A percentile compares a stretch with the other conserved stretches of the same genome.
These are phyloP conservation scores for Drechslera avenae DNA, from an alignment of 2,329 filamentous ascomycete genomes.

Conservation along the genomic window DNA sequence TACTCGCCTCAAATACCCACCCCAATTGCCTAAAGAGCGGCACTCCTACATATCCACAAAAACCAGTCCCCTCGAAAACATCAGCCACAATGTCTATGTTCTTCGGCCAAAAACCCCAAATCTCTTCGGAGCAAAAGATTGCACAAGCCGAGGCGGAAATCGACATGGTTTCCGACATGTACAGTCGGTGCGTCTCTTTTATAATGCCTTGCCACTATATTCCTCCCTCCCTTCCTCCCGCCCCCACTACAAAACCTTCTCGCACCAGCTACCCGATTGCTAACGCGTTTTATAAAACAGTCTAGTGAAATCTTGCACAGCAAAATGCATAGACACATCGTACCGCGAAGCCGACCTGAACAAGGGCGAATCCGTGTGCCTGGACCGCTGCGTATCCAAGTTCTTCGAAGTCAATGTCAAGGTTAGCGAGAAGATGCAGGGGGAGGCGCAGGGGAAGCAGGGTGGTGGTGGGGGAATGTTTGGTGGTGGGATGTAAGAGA, in stretches of 20 bases:
- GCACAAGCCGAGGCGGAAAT: constrained; percentile 95
- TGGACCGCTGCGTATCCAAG: constrained; percentile 96
- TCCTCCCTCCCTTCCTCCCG: neutral
- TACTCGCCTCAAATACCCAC: no score
- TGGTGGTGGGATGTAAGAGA: constrained; percentile 33
- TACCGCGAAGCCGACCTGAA: constrained; percentile 97
- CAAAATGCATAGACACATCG: constrained; percentile 89
- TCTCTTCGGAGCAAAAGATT: constrained; percentile 96
- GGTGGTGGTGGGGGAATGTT: constrained; percentile 34
- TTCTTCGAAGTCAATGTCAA: constrained; percentile 99
- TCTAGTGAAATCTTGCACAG: constrained; percentile 84
- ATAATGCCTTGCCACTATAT: no score
- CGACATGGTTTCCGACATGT: constrained; percentile 97
- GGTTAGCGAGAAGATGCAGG: constrained; percentile 95
- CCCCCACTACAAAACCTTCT: neutral
- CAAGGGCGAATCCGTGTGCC: constrained; percentile 98
- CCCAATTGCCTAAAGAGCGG: no score
- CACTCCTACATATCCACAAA: no score
- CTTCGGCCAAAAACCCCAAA: constrained; percentile 73
- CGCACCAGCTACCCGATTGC: neutral
- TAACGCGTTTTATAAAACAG: constrained; percentile 52
- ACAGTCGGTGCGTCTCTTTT: constrained; percentile 74
- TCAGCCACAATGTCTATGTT: constrained; percentile 44
- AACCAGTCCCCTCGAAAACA: neutral
- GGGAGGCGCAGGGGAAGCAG: constrained; percentile 70